Evolutionary conservation across 2,329 filamentous ascomycete species (phyloP).

Genomic region (Aspergillus cejpii): DNA sequence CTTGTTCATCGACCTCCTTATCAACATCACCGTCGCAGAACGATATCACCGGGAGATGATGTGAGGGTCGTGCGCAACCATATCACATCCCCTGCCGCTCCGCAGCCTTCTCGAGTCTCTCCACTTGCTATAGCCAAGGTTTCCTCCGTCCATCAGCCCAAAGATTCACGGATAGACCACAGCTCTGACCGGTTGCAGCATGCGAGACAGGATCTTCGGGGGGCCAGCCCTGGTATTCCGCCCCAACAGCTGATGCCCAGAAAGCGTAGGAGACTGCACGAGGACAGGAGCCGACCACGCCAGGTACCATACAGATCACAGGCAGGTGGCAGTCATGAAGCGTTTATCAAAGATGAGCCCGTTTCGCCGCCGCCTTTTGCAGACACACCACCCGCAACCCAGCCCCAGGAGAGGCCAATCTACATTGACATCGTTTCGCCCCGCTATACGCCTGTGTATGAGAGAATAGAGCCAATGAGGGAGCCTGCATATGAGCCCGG

Average conservation of each 20-base stretch:
- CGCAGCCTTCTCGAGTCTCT: conserved; percentile 65
- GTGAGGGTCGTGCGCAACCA: conserved; percentile 65
- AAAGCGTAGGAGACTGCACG: conserved; percentile 47
- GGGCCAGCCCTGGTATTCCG: conserved; percentile 42
- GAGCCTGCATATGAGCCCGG: conserved; percentile 34
- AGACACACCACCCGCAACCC: conserved; percentile 34
- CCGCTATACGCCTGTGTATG: conserved; percentile 32
- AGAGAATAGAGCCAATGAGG: conserved; percentile 29
- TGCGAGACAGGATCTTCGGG: conserved; percentile 29
- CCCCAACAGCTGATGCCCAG: conserved; percentile 42
- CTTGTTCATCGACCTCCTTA: conserved; percentile 37
- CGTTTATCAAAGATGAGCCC: conserved; percentile 58
- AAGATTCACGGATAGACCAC: conserved; percentile 41
- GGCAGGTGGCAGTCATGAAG: conserved; percentile 37
- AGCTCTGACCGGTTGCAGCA: conserved; percentile 20
- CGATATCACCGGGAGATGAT: conserved; percentile 36
- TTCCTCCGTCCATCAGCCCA: conserved; percentile 50
- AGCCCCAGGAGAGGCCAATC: conserved; percentile 40
- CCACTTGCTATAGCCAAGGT: conserved; percentile 50
- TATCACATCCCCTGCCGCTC: conserved; percentile 65
- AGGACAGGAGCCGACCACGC: conserved; percentile 31
- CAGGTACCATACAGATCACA: conserved; percentile 31
- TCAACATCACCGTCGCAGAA: conserved; percentile 30
- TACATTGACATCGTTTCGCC: conserved; percentile 45
- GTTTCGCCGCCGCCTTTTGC: conserved; percentile 55